Percentiles rank a stretch among this genome's conserved stretches.
Evolutionary conservation across 441 rosid genomes (phyloP).

Genomic region (Jatropha multifida): DNA sequence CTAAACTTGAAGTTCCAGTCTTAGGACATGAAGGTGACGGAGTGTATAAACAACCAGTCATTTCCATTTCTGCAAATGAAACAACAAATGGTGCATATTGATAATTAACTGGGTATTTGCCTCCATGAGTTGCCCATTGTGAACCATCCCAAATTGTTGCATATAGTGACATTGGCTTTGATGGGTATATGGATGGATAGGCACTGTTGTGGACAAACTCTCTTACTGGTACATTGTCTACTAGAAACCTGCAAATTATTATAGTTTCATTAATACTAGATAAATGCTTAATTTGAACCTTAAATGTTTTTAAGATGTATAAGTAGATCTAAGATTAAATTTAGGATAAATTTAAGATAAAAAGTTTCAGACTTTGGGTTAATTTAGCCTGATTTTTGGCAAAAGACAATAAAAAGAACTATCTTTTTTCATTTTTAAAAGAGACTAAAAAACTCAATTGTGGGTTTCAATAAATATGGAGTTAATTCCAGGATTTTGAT

Average conservation of each 20-base stretch:
- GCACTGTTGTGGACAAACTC: conserved; percentile 51
- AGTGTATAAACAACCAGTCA: conserved; percentile 52
- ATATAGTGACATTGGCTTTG: conserved; percentile 72
- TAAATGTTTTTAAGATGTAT: too few relatives aligned
- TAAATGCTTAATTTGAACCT: too few relatives aligned
- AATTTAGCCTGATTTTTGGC: too few relatives aligned
- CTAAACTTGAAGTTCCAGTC: conserved; percentile 49
- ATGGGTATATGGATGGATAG: conserved; percentile 49
- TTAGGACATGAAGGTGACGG: conserved; percentile 38
- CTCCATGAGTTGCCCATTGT: conserved; percentile 94
- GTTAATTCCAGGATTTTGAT: too few relatives aligned
- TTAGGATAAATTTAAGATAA: too few relatives aligned
- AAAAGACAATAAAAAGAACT: too few relatives aligned
- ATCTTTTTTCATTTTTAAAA: too few relatives aligned
- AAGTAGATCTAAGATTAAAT: too few relatives aligned
- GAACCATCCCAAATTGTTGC: conserved; percentile 94
- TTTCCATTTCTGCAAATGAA: conserved; percentile 53
- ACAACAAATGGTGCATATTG: conserved; percentile 69
- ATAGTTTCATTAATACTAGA: too few relatives aligned
- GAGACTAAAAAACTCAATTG: too few relatives aligned
- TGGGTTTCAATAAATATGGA: too few relatives aligned
- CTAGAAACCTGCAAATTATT: conserved; percentile 49
- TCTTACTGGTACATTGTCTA: conserved; percentile 76
- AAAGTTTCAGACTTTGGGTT: too few relatives aligned
- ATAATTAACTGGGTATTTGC: conserved; percentile 87